A percentile compares a stretch with the other conserved stretches of the same genome.
phyloP scores from a whole-genome alignment of 306 rosid genomes.

The Cucurbita pepo region DNA sequence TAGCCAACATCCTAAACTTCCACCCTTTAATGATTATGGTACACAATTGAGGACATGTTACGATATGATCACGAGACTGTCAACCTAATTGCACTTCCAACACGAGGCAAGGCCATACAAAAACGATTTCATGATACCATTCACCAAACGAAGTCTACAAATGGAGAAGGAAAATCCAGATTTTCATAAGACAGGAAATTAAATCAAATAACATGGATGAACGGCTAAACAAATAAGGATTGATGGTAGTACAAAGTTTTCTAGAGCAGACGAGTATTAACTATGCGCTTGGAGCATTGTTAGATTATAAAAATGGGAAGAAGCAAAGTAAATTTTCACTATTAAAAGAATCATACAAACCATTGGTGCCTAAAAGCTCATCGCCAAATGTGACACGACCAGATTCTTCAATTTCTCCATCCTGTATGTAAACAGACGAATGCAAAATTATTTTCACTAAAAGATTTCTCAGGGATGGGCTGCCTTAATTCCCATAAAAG shows the following conservation, averaged over 20 bases:
- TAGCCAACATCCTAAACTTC: background rate
- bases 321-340: background rate
- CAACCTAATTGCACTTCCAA: background rate
- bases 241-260: background rate
- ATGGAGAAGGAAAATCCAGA: background rate
- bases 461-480: background rate
- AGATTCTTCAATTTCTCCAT: constrained; percentile 47
- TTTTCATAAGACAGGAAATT: background rate
- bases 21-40: background rate
- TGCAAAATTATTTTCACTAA: background rate
- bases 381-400: constrained; percentile 37
- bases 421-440: constrained; percentile 31
- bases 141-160: background rate
- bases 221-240: background rate
- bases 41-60: background rate
- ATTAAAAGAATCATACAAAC: constrained; percentile 18
- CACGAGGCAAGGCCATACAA: background rate
- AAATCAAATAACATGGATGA: background rate
- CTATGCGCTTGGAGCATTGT: background rate
- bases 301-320: background rate
- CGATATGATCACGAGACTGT: no score
- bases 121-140: background rate
- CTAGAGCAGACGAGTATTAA: background rate
- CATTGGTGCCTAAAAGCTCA: constrained; percentile 33
- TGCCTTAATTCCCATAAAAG: background rate